Evolutionary conservation across 495 filamentous ascomycete genomes (phyloP).

Genomic region (Penicillium cinerascens): DNA sequence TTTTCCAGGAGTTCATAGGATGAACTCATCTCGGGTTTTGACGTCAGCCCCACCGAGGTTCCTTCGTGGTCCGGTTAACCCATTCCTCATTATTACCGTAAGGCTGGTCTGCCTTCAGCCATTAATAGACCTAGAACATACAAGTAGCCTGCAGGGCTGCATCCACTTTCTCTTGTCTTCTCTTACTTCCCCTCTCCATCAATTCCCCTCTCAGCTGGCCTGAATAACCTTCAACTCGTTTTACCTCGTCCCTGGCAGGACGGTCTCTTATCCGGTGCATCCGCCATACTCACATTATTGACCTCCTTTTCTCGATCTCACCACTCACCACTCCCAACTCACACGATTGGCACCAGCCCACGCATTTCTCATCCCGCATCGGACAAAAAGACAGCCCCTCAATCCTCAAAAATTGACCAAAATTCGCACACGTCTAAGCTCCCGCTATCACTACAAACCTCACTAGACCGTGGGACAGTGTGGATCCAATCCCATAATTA

Average conservation of each 20-base stretch:
- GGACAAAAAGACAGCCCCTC: too few species aligned
- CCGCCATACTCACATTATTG: not conserved
- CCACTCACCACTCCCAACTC: not conserved
- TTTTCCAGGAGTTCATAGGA: not conserved
- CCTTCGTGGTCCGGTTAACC: constrained; percentile 5
- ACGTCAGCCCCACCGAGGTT: constrained; percentile 24
- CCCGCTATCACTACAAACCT: not conserved
- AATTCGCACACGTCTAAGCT: not conserved
- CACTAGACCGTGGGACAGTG: not conserved
- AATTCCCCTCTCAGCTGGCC: constrained; percentile 22
- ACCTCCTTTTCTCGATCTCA: not conserved
- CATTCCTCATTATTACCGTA: constrained; percentile 17
- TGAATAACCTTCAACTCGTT: constrained; percentile 6
- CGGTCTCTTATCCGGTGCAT: not conserved
- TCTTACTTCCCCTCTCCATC: constrained; percentile 1
- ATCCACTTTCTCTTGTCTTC: not conserved
- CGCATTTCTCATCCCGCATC: too few species aligned
- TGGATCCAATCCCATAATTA: not conserved
- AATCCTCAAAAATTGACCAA: not conserved
- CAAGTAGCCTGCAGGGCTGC: constrained; percentile 6
- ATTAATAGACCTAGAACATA: constrained; percentile 9
- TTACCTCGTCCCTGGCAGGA: not conserved
- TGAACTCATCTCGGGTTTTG: constrained; percentile 12
- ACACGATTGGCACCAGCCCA: too few species aligned
- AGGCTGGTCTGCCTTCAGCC: not conserved